phyloP scores from a whole-genome alignment of 768 basidiomycete species.

The Phlegmacium glaucopus region DNA sequence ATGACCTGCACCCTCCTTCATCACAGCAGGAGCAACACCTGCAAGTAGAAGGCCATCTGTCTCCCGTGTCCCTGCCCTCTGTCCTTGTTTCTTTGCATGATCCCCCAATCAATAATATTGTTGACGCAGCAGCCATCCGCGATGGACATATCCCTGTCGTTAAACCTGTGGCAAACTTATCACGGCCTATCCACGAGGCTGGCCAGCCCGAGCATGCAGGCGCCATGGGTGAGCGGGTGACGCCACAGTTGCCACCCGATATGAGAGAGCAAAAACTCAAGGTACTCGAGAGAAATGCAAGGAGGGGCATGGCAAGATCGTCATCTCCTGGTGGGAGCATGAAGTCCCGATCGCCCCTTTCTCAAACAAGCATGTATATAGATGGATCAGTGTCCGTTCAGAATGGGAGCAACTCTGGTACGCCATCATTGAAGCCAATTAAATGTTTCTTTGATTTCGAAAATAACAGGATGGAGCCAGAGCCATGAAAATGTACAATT shows the following conservation, averaged over 20 bases:
- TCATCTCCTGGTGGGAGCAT: conserved; percentile 14
- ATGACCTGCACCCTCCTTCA: not conserved
- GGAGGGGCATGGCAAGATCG: conserved; percentile 25
- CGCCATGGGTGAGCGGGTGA: conserved; percentile 48
- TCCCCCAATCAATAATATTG: not conserved
- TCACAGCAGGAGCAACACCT: not conserved
- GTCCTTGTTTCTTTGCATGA: not conserved
- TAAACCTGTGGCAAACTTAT: conserved; percentile 55
- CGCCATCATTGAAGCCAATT: too few relatives aligned
- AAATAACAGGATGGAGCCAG: too few relatives aligned
- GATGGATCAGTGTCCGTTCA: conserved; percentile 29
- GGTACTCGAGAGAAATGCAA: conserved; percentile 60
- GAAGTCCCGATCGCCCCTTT: conserved; percentile 5
- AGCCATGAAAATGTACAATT: too few relatives aligned
- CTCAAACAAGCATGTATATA: not conserved
- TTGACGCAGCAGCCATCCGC: conserved; percentile 7
- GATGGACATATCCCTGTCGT: conserved; percentile 41
- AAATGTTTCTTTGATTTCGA: too few relatives aligned
- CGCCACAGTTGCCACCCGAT: conserved; percentile 27
- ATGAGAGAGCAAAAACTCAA: conserved; percentile 43
- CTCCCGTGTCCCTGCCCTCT: not conserved
- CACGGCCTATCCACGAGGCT: conserved; percentile 53
- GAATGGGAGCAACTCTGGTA: too few relatives aligned
- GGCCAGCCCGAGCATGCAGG: conserved; percentile 36
- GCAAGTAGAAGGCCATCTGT: not conserved